These are phyloP conservation scores for Auriscalpium microsporum DNA, from an alignment of 768 basidiomycete genomes.

Conservation along the genomic window DNA sequence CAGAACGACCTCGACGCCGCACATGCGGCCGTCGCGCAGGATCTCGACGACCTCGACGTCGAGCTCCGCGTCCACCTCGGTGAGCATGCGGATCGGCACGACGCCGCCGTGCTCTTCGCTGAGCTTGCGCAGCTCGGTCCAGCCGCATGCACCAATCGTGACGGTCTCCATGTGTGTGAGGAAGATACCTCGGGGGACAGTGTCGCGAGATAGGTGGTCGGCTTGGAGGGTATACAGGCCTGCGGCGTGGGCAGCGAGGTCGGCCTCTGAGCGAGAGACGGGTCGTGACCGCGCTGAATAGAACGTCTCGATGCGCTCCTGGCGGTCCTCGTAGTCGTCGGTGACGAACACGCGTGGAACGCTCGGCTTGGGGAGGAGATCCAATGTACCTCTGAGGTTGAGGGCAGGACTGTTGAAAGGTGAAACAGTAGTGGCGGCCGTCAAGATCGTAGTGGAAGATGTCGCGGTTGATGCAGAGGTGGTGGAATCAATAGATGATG, in stretches of 20 bases:
- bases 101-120: not conserved
- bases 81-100: conserved; percentile 1
- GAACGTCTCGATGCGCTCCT: not conserved
- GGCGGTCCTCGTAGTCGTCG: conserved; percentile 1
- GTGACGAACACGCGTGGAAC: conserved; percentile 2
- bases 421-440: conserved; percentile 9
- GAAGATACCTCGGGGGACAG: not conserved
- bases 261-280: not conserved
- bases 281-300: not conserved
- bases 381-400: not conserved
- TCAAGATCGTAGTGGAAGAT: conserved; percentile 4
- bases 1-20: conserved; percentile 4
- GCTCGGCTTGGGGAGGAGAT: not conserved
- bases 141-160: conserved; percentile 1
- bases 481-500: conserved; percentile 5
- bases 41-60: conserved; percentile 1
- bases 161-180: conserved; percentile 2
- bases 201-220: not conserved
- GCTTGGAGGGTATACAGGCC: conserved; percentile 1
- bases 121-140: conserved; percentile 1
- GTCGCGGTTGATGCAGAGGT: not conserved
- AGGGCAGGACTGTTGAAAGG: not conserved
- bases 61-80: not conserved
- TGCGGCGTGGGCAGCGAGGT: not conserved
- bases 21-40: not conserved